Conservation (phyloP, 2,329 filamentous ascomycete species). For the Botryotinia convoluta region DNA sequence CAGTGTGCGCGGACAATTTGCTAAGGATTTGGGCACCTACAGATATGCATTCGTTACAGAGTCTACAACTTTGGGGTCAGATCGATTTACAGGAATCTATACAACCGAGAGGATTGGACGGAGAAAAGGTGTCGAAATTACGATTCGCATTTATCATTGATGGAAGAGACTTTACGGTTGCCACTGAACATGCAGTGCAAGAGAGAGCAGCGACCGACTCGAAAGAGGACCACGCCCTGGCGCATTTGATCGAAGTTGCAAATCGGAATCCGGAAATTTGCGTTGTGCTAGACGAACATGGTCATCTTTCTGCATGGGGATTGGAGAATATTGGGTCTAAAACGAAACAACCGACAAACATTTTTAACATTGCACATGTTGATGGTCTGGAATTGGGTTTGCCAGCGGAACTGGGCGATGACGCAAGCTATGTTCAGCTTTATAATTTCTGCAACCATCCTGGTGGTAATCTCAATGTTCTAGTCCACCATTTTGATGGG, state of each 20-base stretch:
- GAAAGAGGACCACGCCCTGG: slow-evolving; percentile 66
- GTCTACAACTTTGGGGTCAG: slow-evolving; percentile 75
- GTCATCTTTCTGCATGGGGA: slow-evolving; percentile 89
- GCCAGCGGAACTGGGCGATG: slow-evolving; percentile 25
- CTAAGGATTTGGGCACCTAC: slow-evolving; percentile 81
- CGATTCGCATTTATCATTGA: slow-evolving; percentile 81
- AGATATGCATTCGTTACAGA: slow-evolving; percentile 67
- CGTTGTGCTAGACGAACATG: slow-evolving; percentile 77
- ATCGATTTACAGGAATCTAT: slow-evolving; percentile 75
- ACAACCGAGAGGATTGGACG: slow-evolving; percentile 40
- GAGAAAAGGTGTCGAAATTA: slow-evolving; percentile 36
- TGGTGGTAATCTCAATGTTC: slow-evolving; percentile 64
- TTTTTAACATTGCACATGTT: slow-evolving; percentile 85
- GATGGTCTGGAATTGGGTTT: slow-evolving; percentile 53
- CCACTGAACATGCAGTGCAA: slow-evolving; percentile 74
- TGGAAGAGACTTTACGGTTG: slow-evolving; percentile 72
- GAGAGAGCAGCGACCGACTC: slow-evolving; percentile 49
- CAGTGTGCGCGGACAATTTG: slow-evolving; percentile 76
- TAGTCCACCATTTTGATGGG: slow-evolving; percentile 84
- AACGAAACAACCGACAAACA: slow-evolving; percentile 59
- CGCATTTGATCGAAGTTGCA: slow-evolving; percentile 82
- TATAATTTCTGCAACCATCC: slow-evolving; percentile 67
- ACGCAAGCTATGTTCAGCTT: slow-evolving; percentile 60
- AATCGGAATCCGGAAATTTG: slow-evolving; percentile 86
- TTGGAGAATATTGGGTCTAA: slow-evolving; percentile 81